These are phyloP conservation scores for Rhodomyrtus tomentosa DNA, from an alignment of 345 rosid genomes.

Conservation along the genomic window DNA sequence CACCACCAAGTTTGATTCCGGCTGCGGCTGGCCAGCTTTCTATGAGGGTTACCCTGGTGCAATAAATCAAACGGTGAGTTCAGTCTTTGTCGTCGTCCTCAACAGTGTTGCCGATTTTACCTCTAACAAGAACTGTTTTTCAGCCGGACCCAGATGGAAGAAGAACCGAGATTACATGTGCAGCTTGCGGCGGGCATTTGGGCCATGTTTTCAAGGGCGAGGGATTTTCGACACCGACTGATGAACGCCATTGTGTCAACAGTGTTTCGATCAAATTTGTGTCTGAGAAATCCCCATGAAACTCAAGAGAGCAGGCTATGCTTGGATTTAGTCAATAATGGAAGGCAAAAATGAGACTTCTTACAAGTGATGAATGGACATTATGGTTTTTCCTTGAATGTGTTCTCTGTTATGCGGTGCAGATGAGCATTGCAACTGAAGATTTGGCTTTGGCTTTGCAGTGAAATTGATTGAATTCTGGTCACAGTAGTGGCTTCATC, in stretches of 20 bases:
- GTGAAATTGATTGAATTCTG: neutral
- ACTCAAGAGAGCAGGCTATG: neutral
- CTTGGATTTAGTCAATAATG: neutral
- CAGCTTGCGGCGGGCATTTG: constrained; percentile 70
- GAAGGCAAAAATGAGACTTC: neutral
- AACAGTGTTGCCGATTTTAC: neutral
- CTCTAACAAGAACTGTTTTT: constrained; percentile 1
- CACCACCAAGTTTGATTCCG: constrained; percentile 50
- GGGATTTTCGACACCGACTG: constrained; percentile 42
- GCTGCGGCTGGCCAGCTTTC: constrained; percentile 89
- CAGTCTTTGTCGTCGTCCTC: neutral
- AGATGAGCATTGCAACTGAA: neutral
- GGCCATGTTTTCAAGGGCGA: constrained; percentile 82
- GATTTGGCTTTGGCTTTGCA: neutral
- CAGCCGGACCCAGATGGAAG: constrained; percentile 75
- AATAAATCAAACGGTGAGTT: constrained; percentile 38
- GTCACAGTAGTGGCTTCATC: neutral
- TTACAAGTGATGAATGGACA: neutral
- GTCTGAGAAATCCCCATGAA: constrained; percentile 24
- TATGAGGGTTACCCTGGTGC: constrained; percentile 63
- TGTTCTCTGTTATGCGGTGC: neutral
- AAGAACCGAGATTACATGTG: constrained; percentile 61
- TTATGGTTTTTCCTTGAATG: neutral
- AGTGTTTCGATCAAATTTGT: constrained; percentile 54
- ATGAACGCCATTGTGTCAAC: constrained; percentile 73